Percentiles rank a stretch among this genome's conserved stretches.
Conservation (phyloP, 2,329 filamentous ascomycete species). For the Pleoardoris graminearum region DNA sequence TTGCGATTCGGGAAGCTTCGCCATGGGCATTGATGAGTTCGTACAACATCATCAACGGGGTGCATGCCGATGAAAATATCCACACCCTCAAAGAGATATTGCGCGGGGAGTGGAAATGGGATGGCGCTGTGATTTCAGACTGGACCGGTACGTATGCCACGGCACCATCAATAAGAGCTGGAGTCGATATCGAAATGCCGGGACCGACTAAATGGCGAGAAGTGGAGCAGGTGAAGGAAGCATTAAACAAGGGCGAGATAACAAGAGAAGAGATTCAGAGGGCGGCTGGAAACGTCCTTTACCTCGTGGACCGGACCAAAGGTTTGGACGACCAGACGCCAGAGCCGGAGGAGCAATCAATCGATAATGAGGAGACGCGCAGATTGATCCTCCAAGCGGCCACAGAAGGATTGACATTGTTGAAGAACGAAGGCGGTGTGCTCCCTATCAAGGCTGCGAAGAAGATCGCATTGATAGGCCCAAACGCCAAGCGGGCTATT, state of each 20-base stretch:
- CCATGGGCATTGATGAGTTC: conserved; percentile 72
- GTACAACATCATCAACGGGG: conserved; percentile 69
- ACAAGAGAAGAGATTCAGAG: conserved; percentile 54
- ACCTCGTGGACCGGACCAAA: conserved; percentile 65
- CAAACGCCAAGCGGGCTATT: conserved; percentile 68
- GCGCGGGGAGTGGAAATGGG: conserved; percentile 47
- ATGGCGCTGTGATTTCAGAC: conserved; percentile 50
- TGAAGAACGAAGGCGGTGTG: conserved; percentile 65
- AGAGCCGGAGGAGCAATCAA: conserved; percentile 61
- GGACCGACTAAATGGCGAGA: conserved; percentile 48
- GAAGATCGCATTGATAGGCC: conserved; percentile 68
- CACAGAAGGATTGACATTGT: conserved; percentile 63
- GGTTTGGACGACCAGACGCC: conserved; percentile 59
- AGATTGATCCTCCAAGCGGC: conserved; percentile 64
- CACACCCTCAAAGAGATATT: conserved; percentile 49
- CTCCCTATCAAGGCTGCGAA: conserved; percentile 61
- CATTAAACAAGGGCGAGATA: conserved; percentile 41
- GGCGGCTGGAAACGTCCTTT: conserved; percentile 61
- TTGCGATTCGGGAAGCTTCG: conserved; percentile 67
- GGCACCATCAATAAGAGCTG: conserved; percentile 44
- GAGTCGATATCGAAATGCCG: conserved; percentile 48
- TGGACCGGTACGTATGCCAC: conserved; percentile 48
- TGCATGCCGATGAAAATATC: conserved; percentile 47
- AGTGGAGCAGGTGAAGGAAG: conserved; percentile 38
- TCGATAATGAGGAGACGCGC: conserved; percentile 58